Evolutionary conservation across 2,329 filamentous ascomycete species (phyloP).

Genomic region (Pseudogymnoascus sp.): DNA sequence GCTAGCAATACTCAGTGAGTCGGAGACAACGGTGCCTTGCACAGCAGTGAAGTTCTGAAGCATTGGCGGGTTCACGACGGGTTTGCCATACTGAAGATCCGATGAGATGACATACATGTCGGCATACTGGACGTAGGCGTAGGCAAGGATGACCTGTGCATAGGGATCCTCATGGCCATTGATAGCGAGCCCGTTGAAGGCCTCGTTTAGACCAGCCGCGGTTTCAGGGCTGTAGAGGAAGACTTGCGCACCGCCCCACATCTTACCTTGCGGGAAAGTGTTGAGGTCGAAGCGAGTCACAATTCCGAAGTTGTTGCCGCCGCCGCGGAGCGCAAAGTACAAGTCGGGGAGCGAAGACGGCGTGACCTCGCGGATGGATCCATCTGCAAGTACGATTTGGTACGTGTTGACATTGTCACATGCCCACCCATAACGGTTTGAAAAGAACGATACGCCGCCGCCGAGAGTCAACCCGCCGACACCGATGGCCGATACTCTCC

Average conservation of each 20-base stretch:
- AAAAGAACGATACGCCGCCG: constrained; percentile 22
- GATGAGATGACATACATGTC: constrained; percentile 14
- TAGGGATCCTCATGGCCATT: constrained; percentile 22
- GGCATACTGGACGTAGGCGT: constrained; percentile 8
- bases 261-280: constrained; percentile 25
- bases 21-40: constrained; percentile 16
- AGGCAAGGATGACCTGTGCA: constrained; percentile 26
- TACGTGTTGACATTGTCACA: constrained; percentile 21
- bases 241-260: constrained; percentile 17
- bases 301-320: constrained; percentile 51
- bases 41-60: constrained; percentile 19
- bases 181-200: background rate
- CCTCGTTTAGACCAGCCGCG: background rate
- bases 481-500: constrained; percentile 27
- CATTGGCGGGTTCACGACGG: constrained; percentile 18
- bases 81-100: constrained; percentile 14
- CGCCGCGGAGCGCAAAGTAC: constrained; percentile 48
- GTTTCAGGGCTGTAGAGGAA: constrained; percentile 3
- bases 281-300: constrained; percentile 42
- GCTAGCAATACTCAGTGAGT: constrained; percentile 19
- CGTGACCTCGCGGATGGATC: constrained; percentile 26
- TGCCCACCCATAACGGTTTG: constrained; percentile 21
- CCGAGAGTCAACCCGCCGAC: constrained; percentile 22
- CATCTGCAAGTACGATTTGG: constrained; percentile 31
- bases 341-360: constrained; percentile 36